These are phyloP conservation scores for Entonaema liquescens DNA, from an alignment of 495 filamentous ascomycete species.

Conservation along the genomic window DNA sequence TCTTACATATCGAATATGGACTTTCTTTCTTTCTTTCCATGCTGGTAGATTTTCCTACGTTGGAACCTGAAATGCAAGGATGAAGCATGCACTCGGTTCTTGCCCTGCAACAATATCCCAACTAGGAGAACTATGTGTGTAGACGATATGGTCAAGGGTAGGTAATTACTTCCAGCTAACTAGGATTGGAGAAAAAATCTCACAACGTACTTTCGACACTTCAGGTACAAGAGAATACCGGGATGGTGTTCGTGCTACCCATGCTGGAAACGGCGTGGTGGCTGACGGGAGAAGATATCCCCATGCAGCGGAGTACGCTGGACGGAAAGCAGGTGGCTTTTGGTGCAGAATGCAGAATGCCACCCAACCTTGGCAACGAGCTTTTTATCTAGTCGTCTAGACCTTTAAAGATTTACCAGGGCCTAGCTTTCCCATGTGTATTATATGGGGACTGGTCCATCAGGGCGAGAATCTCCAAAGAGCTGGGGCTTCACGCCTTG, in stretches of 20 bases:
- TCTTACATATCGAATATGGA: not conserved
- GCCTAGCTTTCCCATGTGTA: not conserved
- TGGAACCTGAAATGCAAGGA: constrained; percentile 6
- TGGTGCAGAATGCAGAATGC: constrained; percentile 30
- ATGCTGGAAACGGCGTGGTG: constrained; percentile 35
- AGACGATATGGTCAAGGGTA: constrained; percentile 29
- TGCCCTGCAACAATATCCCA: constrained; percentile 13
- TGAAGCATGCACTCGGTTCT: constrained; percentile 6
- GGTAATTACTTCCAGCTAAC: constrained; percentile 6
- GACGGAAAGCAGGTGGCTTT: constrained; percentile 19
- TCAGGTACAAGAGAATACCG: constrained; percentile 8
- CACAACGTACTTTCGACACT: not conserved
- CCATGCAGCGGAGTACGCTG: constrained; percentile 9
- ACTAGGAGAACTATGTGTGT: constrained; percentile 13
- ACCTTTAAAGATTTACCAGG: constrained; percentile 7
- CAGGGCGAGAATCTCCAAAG: constrained; percentile 15
- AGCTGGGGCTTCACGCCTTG: constrained; percentile 30
- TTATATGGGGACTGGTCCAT: constrained; percentile 19
- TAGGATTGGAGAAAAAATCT: not conserved
- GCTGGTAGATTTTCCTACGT: constrained; percentile 2
- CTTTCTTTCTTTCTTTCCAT: not conserved
- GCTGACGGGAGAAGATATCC: constrained; percentile 21
- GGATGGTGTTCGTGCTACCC: constrained; percentile 13
- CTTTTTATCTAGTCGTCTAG: constrained; percentile 8
- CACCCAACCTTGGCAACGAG: constrained; percentile 18